phyloP scores from a whole-genome alignment of 2,329 filamentous ascomycete genomes.

The Tothia fuscella region DNA sequence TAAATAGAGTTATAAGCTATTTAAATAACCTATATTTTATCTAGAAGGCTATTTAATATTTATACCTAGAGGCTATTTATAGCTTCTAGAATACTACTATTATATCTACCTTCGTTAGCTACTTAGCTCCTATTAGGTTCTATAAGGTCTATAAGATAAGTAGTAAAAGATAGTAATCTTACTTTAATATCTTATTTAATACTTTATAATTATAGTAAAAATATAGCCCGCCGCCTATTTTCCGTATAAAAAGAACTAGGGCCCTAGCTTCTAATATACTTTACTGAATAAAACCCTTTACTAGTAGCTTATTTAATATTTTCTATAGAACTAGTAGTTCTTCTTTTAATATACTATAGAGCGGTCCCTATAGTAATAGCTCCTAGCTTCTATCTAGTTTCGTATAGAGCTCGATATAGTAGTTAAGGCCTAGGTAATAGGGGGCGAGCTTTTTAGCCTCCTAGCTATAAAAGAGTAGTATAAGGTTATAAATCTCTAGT shows the following conservation, averaged over 20 bases:
- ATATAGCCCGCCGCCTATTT: neutral
- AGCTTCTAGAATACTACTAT: neutral
- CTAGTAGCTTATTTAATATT: slow-evolving; percentile 1
- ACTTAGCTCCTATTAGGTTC: neutral
- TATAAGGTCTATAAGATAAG: neutral
- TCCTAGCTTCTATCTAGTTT: neutral
- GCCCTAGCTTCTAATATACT: neutral
- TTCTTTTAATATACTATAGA: neutral
- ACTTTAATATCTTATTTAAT: neutral
- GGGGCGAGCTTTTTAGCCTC: neutral
- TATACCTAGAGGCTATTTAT: neutral
- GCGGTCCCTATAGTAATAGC: neutral
- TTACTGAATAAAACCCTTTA: neutral
- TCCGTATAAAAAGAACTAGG: neutral
- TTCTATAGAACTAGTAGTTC: neutral
- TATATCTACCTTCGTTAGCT: neutral
- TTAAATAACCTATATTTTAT: neutral
- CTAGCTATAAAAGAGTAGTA: neutral
- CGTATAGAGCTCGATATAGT: neutral
- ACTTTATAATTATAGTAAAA: neutral
- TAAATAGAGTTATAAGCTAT: too few species aligned
- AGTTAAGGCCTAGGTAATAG: too few species aligned
- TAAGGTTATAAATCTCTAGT: neutral
- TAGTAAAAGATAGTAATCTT: neutral
- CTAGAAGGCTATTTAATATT: neutral